phyloP scores from a whole-genome alignment of 345 rosid genomes.

The Eutrema japonicum region DNA sequence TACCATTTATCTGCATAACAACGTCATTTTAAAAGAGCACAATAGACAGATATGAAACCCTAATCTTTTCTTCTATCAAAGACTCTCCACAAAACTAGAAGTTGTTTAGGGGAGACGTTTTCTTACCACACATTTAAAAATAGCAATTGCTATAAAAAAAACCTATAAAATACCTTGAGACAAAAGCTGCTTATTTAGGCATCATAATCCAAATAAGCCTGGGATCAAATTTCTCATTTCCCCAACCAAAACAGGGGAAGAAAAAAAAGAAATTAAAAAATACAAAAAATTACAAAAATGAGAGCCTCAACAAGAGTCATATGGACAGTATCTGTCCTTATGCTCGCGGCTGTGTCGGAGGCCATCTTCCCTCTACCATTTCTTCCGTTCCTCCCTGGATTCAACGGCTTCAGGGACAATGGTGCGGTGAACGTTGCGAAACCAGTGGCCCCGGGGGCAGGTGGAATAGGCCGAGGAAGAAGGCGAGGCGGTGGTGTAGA shows the following conservation, averaged over 20 bases:
- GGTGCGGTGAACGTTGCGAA: slow-evolving; percentile 1
- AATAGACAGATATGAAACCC: slow-evolving; percentile 24
- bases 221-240: slow-evolving; percentile 28
- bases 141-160: slow-evolving; percentile 35
- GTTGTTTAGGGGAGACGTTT: slow-evolving; percentile 32
- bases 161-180: slow-evolving; percentile 28
- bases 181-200: slow-evolving; percentile 31
- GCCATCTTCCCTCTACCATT: slow-evolving; percentile 43
- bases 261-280: background rate
- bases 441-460: background rate
- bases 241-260: slow-evolving; percentile 34
- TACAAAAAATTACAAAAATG: slow-evolving; percentile 22
- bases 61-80: slow-evolving; percentile 1
- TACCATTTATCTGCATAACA: background rate
- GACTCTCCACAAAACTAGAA: slow-evolving; percentile 32
- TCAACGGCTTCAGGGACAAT: background rate
- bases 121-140: slow-evolving; percentile 40
- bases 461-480: slow-evolving; percentile 30
- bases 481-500: slow-evolving; percentile 2
- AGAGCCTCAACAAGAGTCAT: slow-evolving; percentile 42
- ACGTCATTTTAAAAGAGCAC: slow-evolving; percentile 21
- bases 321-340: slow-evolving; percentile 45
- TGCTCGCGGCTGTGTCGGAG: slow-evolving; percentile 42
- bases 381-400: slow-evolving; percentile 39
- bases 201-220: slow-evolving; percentile 34